Evolutionary conservation across 768 basidiomycete species (phyloP), one percentile per base, ranked within the genome.

Genomic region (Guyanaporus albipodus): DNA sequence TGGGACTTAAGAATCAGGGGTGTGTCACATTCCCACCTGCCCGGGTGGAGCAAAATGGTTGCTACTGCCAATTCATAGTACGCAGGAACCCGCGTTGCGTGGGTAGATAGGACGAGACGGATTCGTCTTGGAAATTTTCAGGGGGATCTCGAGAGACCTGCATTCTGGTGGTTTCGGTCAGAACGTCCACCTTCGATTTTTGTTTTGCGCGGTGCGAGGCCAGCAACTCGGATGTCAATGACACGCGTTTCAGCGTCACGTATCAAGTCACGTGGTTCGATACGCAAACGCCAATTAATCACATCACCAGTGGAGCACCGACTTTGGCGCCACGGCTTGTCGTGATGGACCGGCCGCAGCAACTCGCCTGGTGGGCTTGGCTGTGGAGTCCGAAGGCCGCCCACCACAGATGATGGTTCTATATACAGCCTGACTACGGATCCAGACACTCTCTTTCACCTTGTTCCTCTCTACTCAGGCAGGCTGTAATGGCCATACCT

Each of bases 401-500:
- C n/a, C n/a, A 42, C 43, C 17, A 27, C 17, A 29, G 24, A 23
- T 19, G 21, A 32, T 23, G 29, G 14, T 18, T 19, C 31, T 49
- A 59, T 59, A 49, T 54, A 59, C 48, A 27, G 23, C 44, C 33
- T n/a, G 22, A 44, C 39, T 11, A 35, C 42, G 37, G 28, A 21
- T 17, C 17, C 7, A 9, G 17, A 4, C 15, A 8, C 19, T 17
- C 8, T 22, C 31, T 6, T 11, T 26, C 31, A 15, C 21, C 24
- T 15, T 38, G 15, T 23, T 37, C 37, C 34, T 32, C 33, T 14
- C 33, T 24, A 8, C 34, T 35, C 28, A 6, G 5, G 27, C 17
- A 19, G 10, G 6, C 17, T 41, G 44, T 32, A 33, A 62, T 60
- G 58, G 43, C 42, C 17, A 35, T 62, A 43, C 54, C 54, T 0